A percentile compares a stretch with the other conserved stretches of the same genome.
phyloP scores from a whole-genome alignment of 2,329 filamentous ascomycete genomes.

The Phyllosticta citrichinensis region DNA sequence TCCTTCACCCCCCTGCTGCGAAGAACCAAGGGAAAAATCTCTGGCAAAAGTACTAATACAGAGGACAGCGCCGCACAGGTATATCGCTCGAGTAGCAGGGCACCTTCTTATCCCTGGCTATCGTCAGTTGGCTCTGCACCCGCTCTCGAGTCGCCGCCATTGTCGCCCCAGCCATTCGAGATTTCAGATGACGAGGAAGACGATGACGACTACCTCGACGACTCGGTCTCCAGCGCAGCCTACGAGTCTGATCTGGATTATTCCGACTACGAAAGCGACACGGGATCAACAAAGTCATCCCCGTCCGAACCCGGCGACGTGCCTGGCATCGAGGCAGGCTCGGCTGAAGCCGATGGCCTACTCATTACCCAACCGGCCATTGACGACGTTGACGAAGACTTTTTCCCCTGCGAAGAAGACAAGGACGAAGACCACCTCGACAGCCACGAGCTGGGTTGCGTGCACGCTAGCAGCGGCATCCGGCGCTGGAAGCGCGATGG shows the following conservation, averaged over 20 bases:
- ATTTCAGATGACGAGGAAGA: conserved; percentile 45
- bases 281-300: neutral
- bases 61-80: conserved; percentile 15
- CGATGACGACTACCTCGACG: conserved; percentile 20
- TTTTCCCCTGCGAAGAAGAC: conserved; percentile 67
- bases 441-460: conserved; percentile 67
- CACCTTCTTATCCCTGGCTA: conserved; percentile 23
- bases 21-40: neutral
- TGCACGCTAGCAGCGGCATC: conserved; percentile 86
- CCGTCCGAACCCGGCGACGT: conserved; percentile 38
- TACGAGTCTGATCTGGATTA: conserved; percentile 42
- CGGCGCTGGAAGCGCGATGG: conserved; percentile 62
- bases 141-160: conserved; percentile 20
- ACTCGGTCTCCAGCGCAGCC: conserved; percentile 9
- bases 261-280: conserved; percentile 46
- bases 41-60: neutral
- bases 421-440: conserved; percentile 70
- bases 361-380: conserved; percentile 85
- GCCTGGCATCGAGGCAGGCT: conserved; percentile 37
- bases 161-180: conserved; percentile 33
- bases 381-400: conserved; percentile 74
- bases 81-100: conserved; percentile 35
- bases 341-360: conserved; percentile 65
- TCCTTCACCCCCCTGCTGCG: neutral
- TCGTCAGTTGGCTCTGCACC: conserved; percentile 28